Evolutionary conservation across 345 rosid species (phyloP).

Genomic region (Odontarrhena argentea): DNA sequence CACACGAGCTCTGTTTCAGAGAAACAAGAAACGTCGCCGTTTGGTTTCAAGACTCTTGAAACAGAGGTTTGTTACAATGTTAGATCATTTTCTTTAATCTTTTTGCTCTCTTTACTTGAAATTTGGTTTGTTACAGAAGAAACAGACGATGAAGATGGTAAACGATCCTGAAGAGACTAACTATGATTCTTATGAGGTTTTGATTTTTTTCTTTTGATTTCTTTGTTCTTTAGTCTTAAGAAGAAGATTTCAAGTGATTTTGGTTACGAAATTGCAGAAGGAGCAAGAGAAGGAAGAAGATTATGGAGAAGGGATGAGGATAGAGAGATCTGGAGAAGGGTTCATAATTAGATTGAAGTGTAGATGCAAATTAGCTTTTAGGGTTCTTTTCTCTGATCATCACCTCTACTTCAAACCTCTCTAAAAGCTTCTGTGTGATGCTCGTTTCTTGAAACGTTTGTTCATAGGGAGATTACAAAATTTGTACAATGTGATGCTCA

Average conservation of each 20-base stretch:
- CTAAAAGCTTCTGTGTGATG: slow-evolving; percentile 5
- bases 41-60: slow-evolving; percentile 20
- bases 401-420: slow-evolving; percentile 42
- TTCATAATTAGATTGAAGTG: slow-evolving; percentile 40
- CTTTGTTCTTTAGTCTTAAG: not conserved
- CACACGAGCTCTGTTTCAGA: not conserved
- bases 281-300: slow-evolving; percentile 26
- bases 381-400: slow-evolving; percentile 37
- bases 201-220: not conserved
- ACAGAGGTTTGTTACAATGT: slow-evolving; percentile 23
- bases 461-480: slow-evolving; percentile 4
- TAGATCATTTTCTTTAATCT: not conserved
- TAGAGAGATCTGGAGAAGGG: slow-evolving; percentile 45
- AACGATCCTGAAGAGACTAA: slow-evolving; percentile 23
- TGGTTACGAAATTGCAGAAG: not conserved
- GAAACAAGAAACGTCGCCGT: slow-evolving; percentile 30
- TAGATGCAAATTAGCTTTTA: slow-evolving; percentile 36
- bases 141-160: slow-evolving; percentile 29
- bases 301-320: slow-evolving; percentile 44
- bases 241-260: too few relatives aligned
- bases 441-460: not conserved
- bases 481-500: slow-evolving; percentile 7
- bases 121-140: slow-evolving; percentile 9
- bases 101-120: not conserved
- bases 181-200: slow-evolving; percentile 29